A percentile compares a stretch with the other conserved stretches of the same genome.
Evolutionary conservation across 2,329 filamentous ascomycete species (phyloP).

Genomic region (Colletotrichum magnum): DNA sequence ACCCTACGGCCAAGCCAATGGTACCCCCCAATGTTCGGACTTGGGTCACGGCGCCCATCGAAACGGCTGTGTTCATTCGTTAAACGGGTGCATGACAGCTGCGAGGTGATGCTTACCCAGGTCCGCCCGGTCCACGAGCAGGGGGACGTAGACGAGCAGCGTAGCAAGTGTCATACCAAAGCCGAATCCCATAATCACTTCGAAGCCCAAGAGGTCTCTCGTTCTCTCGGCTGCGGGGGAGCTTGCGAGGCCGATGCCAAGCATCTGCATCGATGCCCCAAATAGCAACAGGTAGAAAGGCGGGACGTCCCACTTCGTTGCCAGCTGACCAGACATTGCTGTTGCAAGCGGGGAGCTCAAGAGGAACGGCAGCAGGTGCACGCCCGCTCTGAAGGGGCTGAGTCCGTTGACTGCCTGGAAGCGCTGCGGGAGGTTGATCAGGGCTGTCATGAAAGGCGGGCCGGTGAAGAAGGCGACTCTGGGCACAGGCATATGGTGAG

Average conservation of each 20-base stretch:
- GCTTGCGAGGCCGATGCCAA: conserved; percentile 52
- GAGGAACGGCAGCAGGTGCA: conserved; percentile 51
- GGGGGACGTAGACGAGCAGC: conserved; percentile 48
- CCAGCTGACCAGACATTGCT: conserved; percentile 47
- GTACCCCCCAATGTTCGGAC: conserved; percentile 55
- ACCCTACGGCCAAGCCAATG: conserved; percentile 53
- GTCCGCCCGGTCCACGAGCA: conserved; percentile 49
- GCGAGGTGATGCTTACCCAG: conserved; percentile 44
- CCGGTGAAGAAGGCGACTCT: conserved; percentile 50
- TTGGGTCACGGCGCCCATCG: conserved; percentile 54
- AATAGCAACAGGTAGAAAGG: conserved; percentile 50
- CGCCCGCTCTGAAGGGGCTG: conserved; percentile 49
- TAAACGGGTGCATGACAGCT: conserved; percentile 1
- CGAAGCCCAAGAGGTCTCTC: conserved; percentile 49
- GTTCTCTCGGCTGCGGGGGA: conserved; percentile 43
- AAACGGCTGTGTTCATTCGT: conserved; percentile 46
- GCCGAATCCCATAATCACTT: conserved; percentile 54
- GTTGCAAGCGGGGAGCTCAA: conserved; percentile 51
- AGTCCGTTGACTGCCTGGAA: conserved; percentile 51
- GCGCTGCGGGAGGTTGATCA: conserved; percentile 54
- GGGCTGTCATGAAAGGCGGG: conserved; percentile 51
- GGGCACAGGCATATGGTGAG: background rate
- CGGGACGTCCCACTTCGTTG: conserved; percentile 46
- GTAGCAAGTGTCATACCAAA: conserved; percentile 52
- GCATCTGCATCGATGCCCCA: conserved; percentile 47